Evolutionary conservation across 768 basidiomycete species (phyloP), one percentile per base, ranked within the genome.

Genomic region (Macrolepiota fuliginosa): DNA sequence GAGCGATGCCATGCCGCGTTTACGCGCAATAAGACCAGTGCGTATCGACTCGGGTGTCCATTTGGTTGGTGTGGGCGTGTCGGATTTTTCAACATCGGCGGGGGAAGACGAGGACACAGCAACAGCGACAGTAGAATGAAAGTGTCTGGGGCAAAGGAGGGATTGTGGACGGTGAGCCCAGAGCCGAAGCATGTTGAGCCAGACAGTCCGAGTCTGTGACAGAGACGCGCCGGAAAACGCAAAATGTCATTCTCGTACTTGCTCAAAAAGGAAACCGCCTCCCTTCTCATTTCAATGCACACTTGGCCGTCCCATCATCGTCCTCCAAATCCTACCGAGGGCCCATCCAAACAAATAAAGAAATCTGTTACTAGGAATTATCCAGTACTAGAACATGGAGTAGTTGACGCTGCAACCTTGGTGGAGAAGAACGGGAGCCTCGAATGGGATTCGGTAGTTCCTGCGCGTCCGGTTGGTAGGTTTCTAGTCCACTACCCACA

Each of bases 1-100:
- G 69, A 98, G 77, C 13, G 85, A 85, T 10, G 92, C 90, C 97
- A 98, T 98, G 49, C 97, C 97, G 59, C 94, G 87, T 79, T 99
- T 99, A 61, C 90, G 84, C 25, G 94, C 96, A 72, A 99, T 90
- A 64, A 97, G 79, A 7, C 97, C 97, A 0, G 95, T 96, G 61
- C 97, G 84, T 64, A 91, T 83, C 6, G 93, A 94, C 63, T 82
- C 79, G 51, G 96, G 88, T 4, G 86, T 86, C 96, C 96, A 97
- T 83, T 90, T 88, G 25, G 78, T 63, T 40, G 77, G 67, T 15
- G 70, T 58, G 9, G 69, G 32, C 64, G 40, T 59, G 55, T 62
- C 66, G 61, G 35, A 62, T n/a, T 63, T 47, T 36, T 62, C 63
- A 24, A 68, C 24, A 65, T 67, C 56, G 50, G 67, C 64, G 17